Percentiles rank a stretch among this genome's conserved stretches.
Evolutionary conservation across 176 grass and related monocot genomes (phyloP).

Genomic region (Carex myosuroides): DNA sequence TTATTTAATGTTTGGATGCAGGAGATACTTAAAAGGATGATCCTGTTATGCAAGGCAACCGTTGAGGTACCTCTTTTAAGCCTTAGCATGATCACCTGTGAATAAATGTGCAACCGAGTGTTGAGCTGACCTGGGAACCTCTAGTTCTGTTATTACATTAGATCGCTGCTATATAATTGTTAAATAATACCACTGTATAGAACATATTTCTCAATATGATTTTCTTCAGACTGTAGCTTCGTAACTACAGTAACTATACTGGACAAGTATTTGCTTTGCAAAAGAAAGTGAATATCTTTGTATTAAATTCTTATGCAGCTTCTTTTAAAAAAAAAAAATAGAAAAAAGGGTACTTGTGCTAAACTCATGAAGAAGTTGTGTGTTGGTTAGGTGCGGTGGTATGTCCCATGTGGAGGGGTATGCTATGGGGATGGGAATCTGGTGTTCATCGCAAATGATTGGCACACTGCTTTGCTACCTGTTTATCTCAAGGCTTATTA

Average conservation of each 20-base stretch:
- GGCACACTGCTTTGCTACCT: conserved; percentile 73
- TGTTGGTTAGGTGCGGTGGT: conserved; percentile 66
- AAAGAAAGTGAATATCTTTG: background rate
- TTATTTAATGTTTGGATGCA: conserved; percentile 34
- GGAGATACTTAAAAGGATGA: conserved; percentile 86
- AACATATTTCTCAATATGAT: background rate
- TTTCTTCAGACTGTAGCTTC: background rate
- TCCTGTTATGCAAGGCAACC: conserved; percentile 86
- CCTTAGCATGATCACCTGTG: background rate
- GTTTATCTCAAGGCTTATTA: conserved; percentile 96
- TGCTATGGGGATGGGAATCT: conserved; percentile 94
- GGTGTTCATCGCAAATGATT: conserved; percentile 94
- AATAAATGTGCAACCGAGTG: background rate
- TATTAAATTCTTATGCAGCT: background rate
- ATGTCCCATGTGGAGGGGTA: conserved; percentile 82
- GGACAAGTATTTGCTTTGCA: background rate
- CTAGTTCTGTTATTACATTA: background rate
- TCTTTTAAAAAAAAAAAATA: background rate
- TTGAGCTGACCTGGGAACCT: background rate
- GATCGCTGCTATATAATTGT: background rate
- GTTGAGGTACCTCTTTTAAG: conserved; percentile 61
- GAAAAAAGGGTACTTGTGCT: background rate
- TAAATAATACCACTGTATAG: background rate
- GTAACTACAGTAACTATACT: background rate
- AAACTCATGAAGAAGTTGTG: conserved; percentile 3